phyloP scores from a whole-genome alignment of 768 basidiomycete species.

The Suillus brevipes region DNA sequence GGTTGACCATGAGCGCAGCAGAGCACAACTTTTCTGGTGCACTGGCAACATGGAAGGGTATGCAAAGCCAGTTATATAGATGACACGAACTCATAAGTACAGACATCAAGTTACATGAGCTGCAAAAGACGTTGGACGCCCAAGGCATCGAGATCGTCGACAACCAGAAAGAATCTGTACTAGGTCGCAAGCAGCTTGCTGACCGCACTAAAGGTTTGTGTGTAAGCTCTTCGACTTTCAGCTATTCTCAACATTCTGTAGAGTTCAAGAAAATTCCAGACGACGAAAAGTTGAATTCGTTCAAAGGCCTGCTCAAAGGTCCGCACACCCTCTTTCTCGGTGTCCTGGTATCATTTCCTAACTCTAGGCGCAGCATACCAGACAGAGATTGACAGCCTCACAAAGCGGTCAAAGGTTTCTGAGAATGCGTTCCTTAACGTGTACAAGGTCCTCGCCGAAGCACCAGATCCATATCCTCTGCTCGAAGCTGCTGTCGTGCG shows the following conservation, averaged over 20 bases:
- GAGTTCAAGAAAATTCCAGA: slow-evolving; percentile 97
- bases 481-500: slow-evolving; percentile 90
- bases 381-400: slow-evolving; percentile 93
- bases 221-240: neutral
- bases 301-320: slow-evolving; percentile 93
- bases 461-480: slow-evolving; percentile 95
- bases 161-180: slow-evolving; percentile 96
- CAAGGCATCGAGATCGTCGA: slow-evolving; percentile 96
- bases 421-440: slow-evolving; percentile 97
- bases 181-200: slow-evolving; percentile 90
- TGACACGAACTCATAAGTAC: slow-evolving; percentile 1
- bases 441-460: slow-evolving; percentile 95
- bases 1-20: slow-evolving; percentile 27
- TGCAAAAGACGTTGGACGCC: slow-evolving; percentile 90
- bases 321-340: slow-evolving; percentile 15
- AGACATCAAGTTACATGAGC: slow-evolving; percentile 87
- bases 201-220: slow-evolving; percentile 94
- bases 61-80: slow-evolving; percentile 15
- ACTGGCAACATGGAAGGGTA: slow-evolving; percentile 89
- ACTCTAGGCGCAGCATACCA: slow-evolving; percentile 71
- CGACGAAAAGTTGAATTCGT: slow-evolving; percentile 79
- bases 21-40: slow-evolving; percentile 94
- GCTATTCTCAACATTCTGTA: slow-evolving; percentile 29
- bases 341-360: neutral
- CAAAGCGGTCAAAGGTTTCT: slow-evolving; percentile 85